Evolutionary conservation across 331 rosid species (phyloP).

Genomic region (Rosa hybrid): DNA sequence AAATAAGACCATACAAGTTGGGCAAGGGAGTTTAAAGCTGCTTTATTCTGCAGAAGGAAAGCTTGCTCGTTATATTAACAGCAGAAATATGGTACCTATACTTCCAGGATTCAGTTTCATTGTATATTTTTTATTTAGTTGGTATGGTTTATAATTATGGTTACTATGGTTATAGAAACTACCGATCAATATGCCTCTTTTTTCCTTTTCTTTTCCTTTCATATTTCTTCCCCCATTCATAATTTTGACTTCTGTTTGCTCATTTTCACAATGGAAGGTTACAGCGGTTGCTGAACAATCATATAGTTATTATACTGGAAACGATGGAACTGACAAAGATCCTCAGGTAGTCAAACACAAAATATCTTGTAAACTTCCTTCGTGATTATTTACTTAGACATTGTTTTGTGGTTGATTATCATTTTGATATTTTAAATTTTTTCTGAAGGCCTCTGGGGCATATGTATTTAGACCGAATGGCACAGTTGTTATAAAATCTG

Average conservation of each 20-base stretch:
- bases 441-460: conserved; percentile 51
- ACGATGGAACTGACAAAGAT: conserved; percentile 35
- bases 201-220: neutral
- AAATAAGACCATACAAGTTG: conserved; percentile 36
- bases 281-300: conserved; percentile 35
- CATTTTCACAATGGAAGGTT: conserved; percentile 26
- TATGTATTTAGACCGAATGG: conserved; percentile 47
- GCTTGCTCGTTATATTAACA: conserved; percentile 39
- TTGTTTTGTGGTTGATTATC: neutral
- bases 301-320: conserved; percentile 40
- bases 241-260: neutral
- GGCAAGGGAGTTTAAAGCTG: conserved; percentile 51
- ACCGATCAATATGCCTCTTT: neutral
- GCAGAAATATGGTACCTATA: conserved; percentile 32
- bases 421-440: conserved; percentile 11
- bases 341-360: conserved; percentile 36
- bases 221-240: neutral
- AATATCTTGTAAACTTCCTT: conserved; percentile 6
- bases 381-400: neutral
- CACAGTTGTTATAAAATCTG: conserved; percentile 36
- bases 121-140: neutral
- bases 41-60: conserved; percentile 44
- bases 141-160: neutral
- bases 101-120: conserved; percentile 8
- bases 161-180: neutral